Evolutionary conservation across 257 asterid species (phyloP).

Genomic region (Fraxinus anomala): DNA sequence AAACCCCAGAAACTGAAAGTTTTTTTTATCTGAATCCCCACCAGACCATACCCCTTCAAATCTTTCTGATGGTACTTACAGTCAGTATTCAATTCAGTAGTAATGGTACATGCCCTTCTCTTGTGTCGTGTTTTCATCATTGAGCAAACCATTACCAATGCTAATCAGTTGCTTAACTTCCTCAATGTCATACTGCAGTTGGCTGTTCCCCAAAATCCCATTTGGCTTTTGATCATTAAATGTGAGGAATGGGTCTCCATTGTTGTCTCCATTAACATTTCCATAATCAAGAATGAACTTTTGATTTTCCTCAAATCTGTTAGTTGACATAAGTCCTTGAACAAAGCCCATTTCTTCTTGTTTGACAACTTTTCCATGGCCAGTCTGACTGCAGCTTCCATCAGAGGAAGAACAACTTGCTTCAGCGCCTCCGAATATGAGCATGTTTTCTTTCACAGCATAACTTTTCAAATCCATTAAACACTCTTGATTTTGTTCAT

Average conservation of each 20-base stretch:
- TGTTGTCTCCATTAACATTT: slow-evolving; percentile 11
- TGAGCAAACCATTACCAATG: slow-evolving; percentile 29
- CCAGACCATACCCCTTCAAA: slow-evolving; percentile 47
- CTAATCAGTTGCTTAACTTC: slow-evolving; percentile 60
- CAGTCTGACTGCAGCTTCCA: slow-evolving; percentile 53
- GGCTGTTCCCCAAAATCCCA: slow-evolving; percentile 30
- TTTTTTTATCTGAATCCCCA: neutral
- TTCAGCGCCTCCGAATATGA: slow-evolving; percentile 50
- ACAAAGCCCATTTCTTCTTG: slow-evolving; percentile 44
- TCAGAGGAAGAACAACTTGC: slow-evolving; percentile 70
- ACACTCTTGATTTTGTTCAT: slow-evolving; percentile 43
- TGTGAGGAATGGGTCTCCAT: slow-evolving; percentile 16
- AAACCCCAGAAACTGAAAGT: slow-evolving; percentile 45
- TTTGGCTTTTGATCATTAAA: slow-evolving; percentile 31
- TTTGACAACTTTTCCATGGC: slow-evolving; percentile 54
- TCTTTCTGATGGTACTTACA: slow-evolving; percentile 39
- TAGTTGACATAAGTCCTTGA: slow-evolving; percentile 25
- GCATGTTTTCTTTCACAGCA: slow-evolving; percentile 44
- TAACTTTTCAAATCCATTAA: slow-evolving; percentile 36
- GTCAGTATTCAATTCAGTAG: slow-evolving; percentile 38
- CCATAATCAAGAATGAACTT: slow-evolving; percentile 49
- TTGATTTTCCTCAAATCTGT: slow-evolving; percentile 37
- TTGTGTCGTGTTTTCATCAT: slow-evolving; percentile 57
- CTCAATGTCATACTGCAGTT: slow-evolving; percentile 53
- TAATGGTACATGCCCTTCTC: slow-evolving; percentile 42